Conservation (phyloP, 164 flowering plant species). For the Umbellularia californica region DNA sequence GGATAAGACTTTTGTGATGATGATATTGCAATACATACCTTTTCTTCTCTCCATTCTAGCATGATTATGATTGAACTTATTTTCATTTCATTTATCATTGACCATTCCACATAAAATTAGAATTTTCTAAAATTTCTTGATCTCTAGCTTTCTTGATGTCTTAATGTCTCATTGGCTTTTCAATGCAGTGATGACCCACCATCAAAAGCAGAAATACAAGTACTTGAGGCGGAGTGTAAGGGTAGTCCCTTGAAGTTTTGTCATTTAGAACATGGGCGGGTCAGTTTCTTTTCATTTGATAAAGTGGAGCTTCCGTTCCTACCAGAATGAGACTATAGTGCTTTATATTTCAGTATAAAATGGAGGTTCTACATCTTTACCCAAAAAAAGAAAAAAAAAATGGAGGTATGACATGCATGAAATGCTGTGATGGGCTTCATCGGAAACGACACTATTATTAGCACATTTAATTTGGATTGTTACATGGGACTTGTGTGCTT, state of each 20-base stretch:
- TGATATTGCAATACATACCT: neutral
- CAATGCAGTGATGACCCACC: slow-evolving; percentile 55
- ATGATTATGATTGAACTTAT: neutral
- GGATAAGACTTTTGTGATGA: neutral
- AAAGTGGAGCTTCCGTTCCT: slow-evolving; percentile 54
- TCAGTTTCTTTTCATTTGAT: slow-evolving; percentile 59
- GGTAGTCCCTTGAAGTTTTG: slow-evolving; percentile 51
- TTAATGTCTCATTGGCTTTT: neutral
- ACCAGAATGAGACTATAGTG: slow-evolving; percentile 29
- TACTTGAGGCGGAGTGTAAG: slow-evolving; percentile 39
- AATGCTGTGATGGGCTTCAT: too few species aligned
- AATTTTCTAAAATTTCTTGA: too few species aligned
- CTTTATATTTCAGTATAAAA: too few species aligned
- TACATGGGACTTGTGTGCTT: too few species aligned
- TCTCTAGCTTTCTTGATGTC: too few species aligned
- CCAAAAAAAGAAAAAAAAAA: too few species aligned
- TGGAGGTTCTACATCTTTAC: too few species aligned
- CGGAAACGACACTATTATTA: too few species aligned
- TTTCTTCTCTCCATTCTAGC: neutral
- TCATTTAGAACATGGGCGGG: slow-evolving; percentile 63
- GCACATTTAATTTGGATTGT: too few species aligned
- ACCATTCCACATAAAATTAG: neutral
- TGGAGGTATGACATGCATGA: too few species aligned
- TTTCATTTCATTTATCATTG: neutral
- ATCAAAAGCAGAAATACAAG: slow-evolving; percentile 37